Conservation (phyloP, 1,284 basidiomycete genomes). For the Trichosporon asahii region DNA sequence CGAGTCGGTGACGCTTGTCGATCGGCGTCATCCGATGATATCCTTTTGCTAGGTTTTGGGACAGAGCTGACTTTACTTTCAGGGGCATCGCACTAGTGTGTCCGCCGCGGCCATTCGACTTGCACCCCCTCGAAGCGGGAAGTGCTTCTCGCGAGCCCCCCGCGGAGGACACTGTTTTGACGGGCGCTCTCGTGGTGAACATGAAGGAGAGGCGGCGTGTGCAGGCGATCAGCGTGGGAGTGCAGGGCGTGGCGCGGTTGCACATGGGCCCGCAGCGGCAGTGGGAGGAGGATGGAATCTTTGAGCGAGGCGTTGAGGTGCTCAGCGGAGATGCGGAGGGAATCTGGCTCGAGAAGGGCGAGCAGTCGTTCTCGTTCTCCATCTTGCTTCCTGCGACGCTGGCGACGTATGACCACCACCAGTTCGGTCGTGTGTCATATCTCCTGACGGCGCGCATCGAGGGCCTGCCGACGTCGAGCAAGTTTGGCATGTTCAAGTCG, state of each 20-base stretch:
- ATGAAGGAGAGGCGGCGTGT: constrained; percentile 47
- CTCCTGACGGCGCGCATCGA: constrained; percentile 37
- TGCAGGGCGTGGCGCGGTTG: constrained; percentile 40
- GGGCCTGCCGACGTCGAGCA: constrained; percentile 17
- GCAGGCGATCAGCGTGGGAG: constrained; percentile 44
- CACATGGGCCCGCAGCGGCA: constrained; percentile 36
- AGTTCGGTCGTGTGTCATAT: constrained; percentile 36
- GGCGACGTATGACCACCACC: constrained; percentile 37
- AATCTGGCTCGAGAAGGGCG: constrained; percentile 46
- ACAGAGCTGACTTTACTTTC: constrained; percentile 14
- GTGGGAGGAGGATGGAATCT: constrained; percentile 49
- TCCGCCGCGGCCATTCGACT: constrained; percentile 34
- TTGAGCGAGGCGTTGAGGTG: constrained; percentile 45
- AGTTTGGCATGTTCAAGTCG: constrained; percentile 20
- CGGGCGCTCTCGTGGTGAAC: constrained; percentile 44
- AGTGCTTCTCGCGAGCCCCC: constrained; percentile 34
- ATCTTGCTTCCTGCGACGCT: constrained; percentile 41
- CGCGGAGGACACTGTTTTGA: constrained; percentile 45
- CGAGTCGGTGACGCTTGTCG: not conserved
- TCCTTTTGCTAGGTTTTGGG: not conserved
- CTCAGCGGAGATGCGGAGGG: constrained; percentile 37
- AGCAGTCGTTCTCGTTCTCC: constrained; percentile 40
- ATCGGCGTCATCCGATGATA: not conserved
- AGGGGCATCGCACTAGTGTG: constrained; percentile 44
- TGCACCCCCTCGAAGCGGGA: constrained; percentile 37